Percentiles rank a stretch among this genome's conserved stretches.
Evolutionary conservation across 768 basidiomycete species (phyloP).

Genomic region (Lactifluus pinguis): DNA sequence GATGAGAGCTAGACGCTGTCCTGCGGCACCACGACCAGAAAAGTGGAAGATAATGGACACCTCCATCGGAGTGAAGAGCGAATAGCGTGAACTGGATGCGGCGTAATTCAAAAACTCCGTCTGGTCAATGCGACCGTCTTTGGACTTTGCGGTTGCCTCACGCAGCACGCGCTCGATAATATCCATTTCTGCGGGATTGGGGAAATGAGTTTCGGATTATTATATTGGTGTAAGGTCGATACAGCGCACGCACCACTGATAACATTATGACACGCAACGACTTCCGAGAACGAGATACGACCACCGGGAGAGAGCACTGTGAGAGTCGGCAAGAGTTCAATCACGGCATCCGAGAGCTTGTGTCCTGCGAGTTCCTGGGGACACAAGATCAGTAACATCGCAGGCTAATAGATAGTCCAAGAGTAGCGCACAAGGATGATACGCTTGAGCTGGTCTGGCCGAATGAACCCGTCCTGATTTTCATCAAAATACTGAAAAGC

Average conservation of each 20-base stretch:
- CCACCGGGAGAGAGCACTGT: conserved; percentile 84
- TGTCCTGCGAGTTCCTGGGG: conserved; percentile 89
- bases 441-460: conserved; percentile 86
- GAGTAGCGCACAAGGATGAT: conserved; percentile 72
- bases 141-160: conserved; percentile 81
- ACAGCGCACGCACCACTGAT: conserved; percentile 54
- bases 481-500: conserved; percentile 88
- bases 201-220: conserved; percentile 3
- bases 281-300: conserved; percentile 92
- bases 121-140: conserved; percentile 92
- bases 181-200: conserved; percentile 67
- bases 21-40: conserved; percentile 68
- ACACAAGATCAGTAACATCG: conserved; percentile 1
- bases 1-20: conserved; percentile 66
- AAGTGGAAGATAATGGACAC: conserved; percentile 98
- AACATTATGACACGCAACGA: conserved; percentile 95
- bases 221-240: neutral
- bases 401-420: neutral
- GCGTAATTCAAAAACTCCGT: conserved; percentile 92
- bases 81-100: conserved; percentile 80
- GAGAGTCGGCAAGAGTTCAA: conserved; percentile 86
- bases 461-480: conserved; percentile 90
- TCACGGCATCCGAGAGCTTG: conserved; percentile 89
- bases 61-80: conserved; percentile 96
- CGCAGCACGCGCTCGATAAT: conserved; percentile 91